phyloP scores from a whole-genome alignment of 768 basidiomycete genomes.

The Rhizopogon sp. region DNA sequence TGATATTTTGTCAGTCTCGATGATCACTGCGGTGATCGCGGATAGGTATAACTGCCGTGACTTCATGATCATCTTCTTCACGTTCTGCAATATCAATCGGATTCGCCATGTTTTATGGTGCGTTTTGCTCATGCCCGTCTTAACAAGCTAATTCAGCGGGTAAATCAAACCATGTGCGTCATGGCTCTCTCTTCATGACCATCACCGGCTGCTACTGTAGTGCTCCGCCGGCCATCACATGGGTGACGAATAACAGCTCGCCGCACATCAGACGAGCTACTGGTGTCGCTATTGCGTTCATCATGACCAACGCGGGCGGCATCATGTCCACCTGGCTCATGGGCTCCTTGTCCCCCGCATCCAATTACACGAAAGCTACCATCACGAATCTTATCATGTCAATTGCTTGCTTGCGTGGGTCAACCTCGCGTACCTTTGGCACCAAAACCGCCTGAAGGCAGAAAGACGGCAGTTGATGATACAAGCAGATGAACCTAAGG shows the following conservation, averaged over 20 bases:
- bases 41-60: conserved; percentile 51
- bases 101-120: conserved; percentile 53
- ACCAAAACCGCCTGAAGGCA: conserved; percentile 43
- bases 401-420: conserved; percentile 28
- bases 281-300: conserved; percentile 50
- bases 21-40: conserved; percentile 41
- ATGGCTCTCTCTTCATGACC: conserved; percentile 52
- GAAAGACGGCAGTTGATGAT: conserved; percentile 24
- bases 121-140: conserved; percentile 6
- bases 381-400: conserved; percentile 32
- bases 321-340: conserved; percentile 60
- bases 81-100: conserved; percentile 42
- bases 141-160: conserved; percentile 5
- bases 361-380: conserved; percentile 46
- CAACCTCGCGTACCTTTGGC: conserved; percentile 37
- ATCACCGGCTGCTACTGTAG: conserved; percentile 48
- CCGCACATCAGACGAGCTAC: conserved; percentile 56
- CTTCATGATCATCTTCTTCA: conserved; percentile 37
- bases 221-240: conserved; percentile 50
- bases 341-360: conserved; percentile 43
- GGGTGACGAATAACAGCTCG: conserved; percentile 58
- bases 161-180: conserved; percentile 36
- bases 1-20: conserved; percentile 26
- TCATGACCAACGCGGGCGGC: conserved; percentile 54
- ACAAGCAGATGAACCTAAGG: conserved; percentile 32